A percentile compares a stretch with the other conserved stretches of the same genome.
Evolutionary conservation across 495 filamentous ascomycete species (phyloP).

Genomic region (Pseudevernia furfuracea): DNA sequence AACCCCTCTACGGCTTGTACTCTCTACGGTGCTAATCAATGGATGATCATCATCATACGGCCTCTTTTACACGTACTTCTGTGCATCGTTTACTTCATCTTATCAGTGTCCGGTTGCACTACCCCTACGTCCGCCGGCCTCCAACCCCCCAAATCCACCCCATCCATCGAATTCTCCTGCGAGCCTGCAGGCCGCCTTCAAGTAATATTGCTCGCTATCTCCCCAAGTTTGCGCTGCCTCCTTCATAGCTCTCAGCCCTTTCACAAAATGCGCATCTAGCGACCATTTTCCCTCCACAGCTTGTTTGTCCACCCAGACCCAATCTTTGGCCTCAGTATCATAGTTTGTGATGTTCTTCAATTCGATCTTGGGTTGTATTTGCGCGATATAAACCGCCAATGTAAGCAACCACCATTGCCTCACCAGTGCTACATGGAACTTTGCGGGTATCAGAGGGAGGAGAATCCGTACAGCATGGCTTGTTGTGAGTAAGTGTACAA

Average conservation of each 20-base stretch:
- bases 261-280: constrained; percentile 75
- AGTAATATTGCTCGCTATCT: constrained; percentile 65
- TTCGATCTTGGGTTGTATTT: constrained; percentile 62
- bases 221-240: constrained; percentile 75
- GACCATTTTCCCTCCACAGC: constrained; percentile 57
- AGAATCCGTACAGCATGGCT: constrained; percentile 82
- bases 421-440: constrained; percentile 64
- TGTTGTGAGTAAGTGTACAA: constrained; percentile 71
- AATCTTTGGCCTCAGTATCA: constrained; percentile 56
- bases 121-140: constrained; percentile 5
- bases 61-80: background rate
- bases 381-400: constrained; percentile 66
- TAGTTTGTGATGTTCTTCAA: constrained; percentile 48
- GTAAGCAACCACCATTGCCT: constrained; percentile 85
- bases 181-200: constrained; percentile 66
- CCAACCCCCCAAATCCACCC: constrained; percentile 44
- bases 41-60: background rate
- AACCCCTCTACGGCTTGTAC: background rate
- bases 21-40: background rate
- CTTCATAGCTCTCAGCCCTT: constrained; percentile 68
- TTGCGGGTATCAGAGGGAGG: constrained; percentile 65
- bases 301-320: constrained; percentile 65
- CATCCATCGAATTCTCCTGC: constrained; percentile 67
- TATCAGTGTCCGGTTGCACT: constrained; percentile 7
- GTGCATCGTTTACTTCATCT: background rate